Percentiles rank a stretch among this genome's conserved stretches.
phyloP scores from a whole-genome alignment of 2,329 filamentous ascomycete species.

The Tetracladium maxilliforme region DNA sequence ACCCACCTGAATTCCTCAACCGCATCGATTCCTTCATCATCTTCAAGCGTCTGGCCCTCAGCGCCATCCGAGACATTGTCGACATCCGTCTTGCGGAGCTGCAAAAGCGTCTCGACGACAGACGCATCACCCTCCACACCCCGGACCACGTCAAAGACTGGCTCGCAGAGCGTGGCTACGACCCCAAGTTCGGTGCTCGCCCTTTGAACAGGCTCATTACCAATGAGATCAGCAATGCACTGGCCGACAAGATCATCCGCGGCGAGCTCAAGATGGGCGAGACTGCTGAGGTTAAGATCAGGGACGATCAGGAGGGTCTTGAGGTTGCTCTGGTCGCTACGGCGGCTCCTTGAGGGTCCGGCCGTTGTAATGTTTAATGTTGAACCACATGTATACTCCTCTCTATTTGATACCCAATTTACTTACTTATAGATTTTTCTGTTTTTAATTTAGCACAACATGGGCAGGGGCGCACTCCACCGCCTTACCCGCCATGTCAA shows the following conservation, averaged over 20 bases:
- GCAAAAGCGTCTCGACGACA: conserved; percentile 68
- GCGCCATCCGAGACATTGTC: conserved; percentile 78
- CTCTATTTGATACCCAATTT: too few species aligned
- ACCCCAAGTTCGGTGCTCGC: conserved; percentile 79
- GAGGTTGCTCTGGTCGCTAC: too few species aligned
- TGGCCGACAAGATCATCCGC: conserved; percentile 85
- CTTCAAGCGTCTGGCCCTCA: conserved; percentile 71
- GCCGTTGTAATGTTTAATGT: too few species aligned
- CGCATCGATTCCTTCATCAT: conserved; percentile 94
- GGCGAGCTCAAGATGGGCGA: conserved; percentile 69
- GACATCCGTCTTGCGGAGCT: conserved; percentile 82
- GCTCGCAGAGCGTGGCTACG: conserved; percentile 82
- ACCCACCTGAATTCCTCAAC: conserved; percentile 92
- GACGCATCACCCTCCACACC: conserved; percentile 65
- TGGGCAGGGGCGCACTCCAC: too few species aligned
- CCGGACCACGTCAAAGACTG: conserved; percentile 62
- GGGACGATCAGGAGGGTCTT: conserved; percentile 42
- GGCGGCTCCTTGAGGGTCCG: too few species aligned
- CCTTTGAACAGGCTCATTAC: conserved; percentile 84
- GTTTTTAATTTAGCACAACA: too few species aligned
- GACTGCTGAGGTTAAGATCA: conserved; percentile 54
- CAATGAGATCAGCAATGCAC: conserved; percentile 74
- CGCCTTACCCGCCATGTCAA: too few species aligned
- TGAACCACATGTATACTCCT: too few species aligned
- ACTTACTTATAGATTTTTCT: too few species aligned